phyloP scores from a whole-genome alignment of 192 early-diverging fungal genomes.

The Dissophora globulifera region DNA sequence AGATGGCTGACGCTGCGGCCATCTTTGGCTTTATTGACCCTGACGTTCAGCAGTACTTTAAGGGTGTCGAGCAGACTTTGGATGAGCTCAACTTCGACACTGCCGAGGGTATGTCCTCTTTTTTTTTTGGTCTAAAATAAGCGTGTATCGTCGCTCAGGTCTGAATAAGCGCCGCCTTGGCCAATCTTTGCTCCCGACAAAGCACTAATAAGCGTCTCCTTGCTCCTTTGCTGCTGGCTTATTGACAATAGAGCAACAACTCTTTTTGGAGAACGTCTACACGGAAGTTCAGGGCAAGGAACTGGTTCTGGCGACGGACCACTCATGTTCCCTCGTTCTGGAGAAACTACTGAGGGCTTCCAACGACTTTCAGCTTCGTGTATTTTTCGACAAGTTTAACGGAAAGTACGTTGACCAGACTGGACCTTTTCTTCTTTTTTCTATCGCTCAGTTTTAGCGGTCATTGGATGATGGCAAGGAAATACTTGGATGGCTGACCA shows the following conservation, averaged over 20 bases:
- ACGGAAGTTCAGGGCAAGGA: constrained; percentile 81
- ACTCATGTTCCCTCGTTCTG: constrained; percentile 78
- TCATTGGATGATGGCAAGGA: no score
- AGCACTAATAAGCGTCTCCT: no score
- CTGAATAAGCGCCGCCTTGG: no score
- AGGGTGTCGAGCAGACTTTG: constrained; percentile 67
- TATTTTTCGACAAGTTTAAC: constrained; percentile 70
- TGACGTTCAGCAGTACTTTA: constrained; percentile 67
- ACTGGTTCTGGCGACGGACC: constrained; percentile 76
- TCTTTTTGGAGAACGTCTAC: constrained; percentile 85
- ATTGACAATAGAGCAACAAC: constrained; percentile 67
- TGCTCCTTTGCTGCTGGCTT: no score
- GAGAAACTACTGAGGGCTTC: constrained; percentile 82
- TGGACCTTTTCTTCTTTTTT: no score
- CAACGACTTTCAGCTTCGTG: constrained; percentile 77
- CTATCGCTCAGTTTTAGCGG: no score
- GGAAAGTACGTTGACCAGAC: constrained; percentile 60
- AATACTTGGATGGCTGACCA: constrained; percentile 1
- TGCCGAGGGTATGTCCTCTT: constrained; percentile 58
- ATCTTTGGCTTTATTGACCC: constrained; percentile 65
- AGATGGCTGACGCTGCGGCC: constrained; percentile 42
- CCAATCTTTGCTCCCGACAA: neutral
- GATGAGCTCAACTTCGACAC: constrained; percentile 70
- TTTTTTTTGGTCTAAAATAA: no score
- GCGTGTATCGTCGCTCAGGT: no score